Evolutionary conservation across 176 grass and related monocot species (phyloP).

Genomic region (Calamus simplicifolius): DNA sequence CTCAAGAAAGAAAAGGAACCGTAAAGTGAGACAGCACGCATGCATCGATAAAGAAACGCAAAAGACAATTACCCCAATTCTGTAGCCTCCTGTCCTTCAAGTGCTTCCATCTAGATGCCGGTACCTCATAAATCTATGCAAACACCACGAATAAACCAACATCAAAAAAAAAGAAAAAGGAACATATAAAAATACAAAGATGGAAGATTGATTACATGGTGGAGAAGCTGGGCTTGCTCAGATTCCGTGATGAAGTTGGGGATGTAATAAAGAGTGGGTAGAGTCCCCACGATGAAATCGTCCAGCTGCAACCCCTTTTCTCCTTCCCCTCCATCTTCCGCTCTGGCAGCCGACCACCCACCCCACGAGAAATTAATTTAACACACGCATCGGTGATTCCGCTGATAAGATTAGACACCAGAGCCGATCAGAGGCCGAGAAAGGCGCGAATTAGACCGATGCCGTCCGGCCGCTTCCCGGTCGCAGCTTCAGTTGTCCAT

Average conservation of each 20-base stretch:
- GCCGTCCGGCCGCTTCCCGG: too few species aligned
- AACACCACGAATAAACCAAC: not conserved
- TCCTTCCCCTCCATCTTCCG: too few species aligned
- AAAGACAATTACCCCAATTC: slow-evolving; percentile 65
- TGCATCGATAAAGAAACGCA: not conserved
- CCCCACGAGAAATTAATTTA: too few species aligned
- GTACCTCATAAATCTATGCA: slow-evolving; percentile 64
- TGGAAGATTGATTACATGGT: slow-evolving; percentile 32
- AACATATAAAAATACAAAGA: too few species aligned
- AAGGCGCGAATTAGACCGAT: too few species aligned
- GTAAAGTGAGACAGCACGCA: not conserved
- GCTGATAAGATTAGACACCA: too few species aligned
- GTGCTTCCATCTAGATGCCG: slow-evolving; percentile 67
- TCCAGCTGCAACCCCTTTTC: slow-evolving; percentile 1
- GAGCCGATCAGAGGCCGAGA: too few species aligned
- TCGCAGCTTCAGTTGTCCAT: too few species aligned
- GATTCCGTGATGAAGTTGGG: slow-evolving; percentile 58
- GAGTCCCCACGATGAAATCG: slow-evolving; percentile 28
- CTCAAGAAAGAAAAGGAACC: not conserved
- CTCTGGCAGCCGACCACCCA: too few species aligned
- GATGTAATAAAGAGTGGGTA: slow-evolving; percentile 56
- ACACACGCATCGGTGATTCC: too few species aligned
- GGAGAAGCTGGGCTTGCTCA: slow-evolving; percentile 69
- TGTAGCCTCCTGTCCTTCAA: slow-evolving; percentile 83
- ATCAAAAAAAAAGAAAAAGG: not conserved